Percentiles rank a stretch among this genome's conserved stretches.
Conservation (phyloP, 23 red algal species). For the Gracilariopsis chorda region DNA sequence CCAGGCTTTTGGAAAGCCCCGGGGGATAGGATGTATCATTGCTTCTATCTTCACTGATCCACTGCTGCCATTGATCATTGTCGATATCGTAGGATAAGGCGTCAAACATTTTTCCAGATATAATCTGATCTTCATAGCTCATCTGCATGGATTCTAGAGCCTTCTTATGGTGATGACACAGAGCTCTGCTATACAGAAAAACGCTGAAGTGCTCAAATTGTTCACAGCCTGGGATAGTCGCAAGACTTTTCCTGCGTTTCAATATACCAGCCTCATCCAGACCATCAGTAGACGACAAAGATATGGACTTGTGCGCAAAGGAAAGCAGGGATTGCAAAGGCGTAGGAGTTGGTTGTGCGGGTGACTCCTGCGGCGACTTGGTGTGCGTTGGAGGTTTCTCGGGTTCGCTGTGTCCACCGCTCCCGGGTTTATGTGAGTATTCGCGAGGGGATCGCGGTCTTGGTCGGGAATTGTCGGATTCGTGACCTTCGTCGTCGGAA, state of each 20-base stretch:
- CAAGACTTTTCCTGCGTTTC: background rate
- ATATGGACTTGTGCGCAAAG: background rate
- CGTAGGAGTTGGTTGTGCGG: no score
- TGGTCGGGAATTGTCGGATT: no score
- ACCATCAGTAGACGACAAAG: background rate
- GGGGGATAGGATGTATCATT: background rate
- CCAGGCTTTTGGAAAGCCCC: background rate
- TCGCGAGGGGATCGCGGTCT: no score
- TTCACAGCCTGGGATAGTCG: background rate
- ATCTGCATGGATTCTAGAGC: background rate
- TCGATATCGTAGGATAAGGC: background rate
- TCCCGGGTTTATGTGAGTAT: no score
- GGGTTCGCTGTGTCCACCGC: no score
- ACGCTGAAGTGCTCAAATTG: background rate
- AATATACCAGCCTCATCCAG: background rate
- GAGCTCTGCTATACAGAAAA: background rate
- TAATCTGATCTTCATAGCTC: background rate
- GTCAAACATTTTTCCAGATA: background rate
- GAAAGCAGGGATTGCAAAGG: background rate
- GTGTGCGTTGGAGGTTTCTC: no score
- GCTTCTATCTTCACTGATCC: background rate
- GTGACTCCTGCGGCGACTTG: no score
- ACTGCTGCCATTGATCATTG: background rate
- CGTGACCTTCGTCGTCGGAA: no score
- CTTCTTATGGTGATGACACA: slow-evolving; percentile 1